Evolutionary conservation across 108 stramenopile species (phyloP).

Genomic region (Conticribra guillardii): DNA sequence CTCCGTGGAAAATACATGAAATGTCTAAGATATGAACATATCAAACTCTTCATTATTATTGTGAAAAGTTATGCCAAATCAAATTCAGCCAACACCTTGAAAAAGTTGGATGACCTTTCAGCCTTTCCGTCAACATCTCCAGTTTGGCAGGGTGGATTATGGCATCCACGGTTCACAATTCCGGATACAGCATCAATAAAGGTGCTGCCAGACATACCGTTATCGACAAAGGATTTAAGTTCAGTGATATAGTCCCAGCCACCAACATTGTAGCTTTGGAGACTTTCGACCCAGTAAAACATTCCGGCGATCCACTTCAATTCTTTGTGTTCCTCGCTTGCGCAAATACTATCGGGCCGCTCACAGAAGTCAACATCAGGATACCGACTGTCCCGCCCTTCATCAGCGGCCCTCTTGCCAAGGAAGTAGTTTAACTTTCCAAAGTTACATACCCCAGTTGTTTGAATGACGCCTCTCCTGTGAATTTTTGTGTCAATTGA

Average conservation of each 20-base stretch:
- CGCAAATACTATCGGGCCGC: slow-evolving; percentile 44
- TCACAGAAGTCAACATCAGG: slow-evolving; percentile 50
- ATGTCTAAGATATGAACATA: too few relatives aligned
- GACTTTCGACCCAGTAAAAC: slow-evolving; percentile 40
- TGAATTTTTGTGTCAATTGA: too few relatives aligned
- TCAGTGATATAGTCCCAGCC: slow-evolving; percentile 33
- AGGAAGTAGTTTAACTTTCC: slow-evolving; percentile 55
- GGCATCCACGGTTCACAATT: slow-evolving; percentile 27
- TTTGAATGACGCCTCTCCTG: slow-evolving; percentile 58
- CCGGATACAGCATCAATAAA: slow-evolving; percentile 34
- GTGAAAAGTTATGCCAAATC: too few relatives aligned
- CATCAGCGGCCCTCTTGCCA: slow-evolving; percentile 41
- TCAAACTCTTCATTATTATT: too few relatives aligned
- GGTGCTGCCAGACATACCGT: slow-evolving; percentile 21
- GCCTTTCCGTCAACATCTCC: slow-evolving; percentile 22
- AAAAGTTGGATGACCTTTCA: slow-evolving; percentile 17
- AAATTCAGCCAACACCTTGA: slow-evolving; percentile 22
- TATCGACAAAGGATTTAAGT: slow-evolving; percentile 26
- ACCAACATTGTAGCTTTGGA: slow-evolving; percentile 37
- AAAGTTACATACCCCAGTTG: slow-evolving; percentile 52
- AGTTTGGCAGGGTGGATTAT: slow-evolving; percentile 23
- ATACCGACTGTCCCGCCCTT: slow-evolving; percentile 31
- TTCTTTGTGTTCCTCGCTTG: slow-evolving; percentile 36
- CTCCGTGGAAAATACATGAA: too few relatives aligned
- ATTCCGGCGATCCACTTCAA: slow-evolving; percentile 53